Conservation (phyloP, 306 rosid species). For the Crataegus laevigata region DNA sequence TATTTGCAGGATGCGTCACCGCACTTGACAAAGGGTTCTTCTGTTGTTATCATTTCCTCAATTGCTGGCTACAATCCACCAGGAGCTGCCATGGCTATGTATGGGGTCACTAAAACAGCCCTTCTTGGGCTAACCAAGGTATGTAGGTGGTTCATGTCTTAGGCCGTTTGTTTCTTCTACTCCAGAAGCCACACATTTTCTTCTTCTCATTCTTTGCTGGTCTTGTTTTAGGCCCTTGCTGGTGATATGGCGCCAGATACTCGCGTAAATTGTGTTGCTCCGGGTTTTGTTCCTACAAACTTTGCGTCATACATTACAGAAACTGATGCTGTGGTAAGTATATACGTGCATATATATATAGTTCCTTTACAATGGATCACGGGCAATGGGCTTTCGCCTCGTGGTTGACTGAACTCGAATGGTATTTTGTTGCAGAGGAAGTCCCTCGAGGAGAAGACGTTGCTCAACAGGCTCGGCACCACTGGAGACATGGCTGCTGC, state of each 20-base stretch:
- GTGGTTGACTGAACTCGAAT: not conserved
- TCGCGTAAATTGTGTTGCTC: conserved; percentile 92
- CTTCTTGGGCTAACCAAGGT: conserved; percentile 94
- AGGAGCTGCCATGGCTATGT: conserved; percentile 69
- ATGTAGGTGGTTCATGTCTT: conserved; percentile 2
- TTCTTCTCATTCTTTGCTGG: conserved; percentile 19
- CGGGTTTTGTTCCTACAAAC: conserved; percentile 89
- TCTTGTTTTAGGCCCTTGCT: conserved; percentile 69
- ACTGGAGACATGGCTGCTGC: conserved; percentile 91
- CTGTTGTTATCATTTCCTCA: conserved; percentile 81
- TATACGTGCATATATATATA: not conserved
- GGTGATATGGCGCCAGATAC: conserved; percentile 72
- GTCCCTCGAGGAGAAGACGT: conserved; percentile 46
- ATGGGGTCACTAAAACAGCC: conserved; percentile 97
- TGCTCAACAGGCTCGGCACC: conserved; percentile 81
- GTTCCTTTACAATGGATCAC: not conserved
- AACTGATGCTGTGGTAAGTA: conserved; percentile 42
- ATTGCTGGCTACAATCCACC: conserved; percentile 70
- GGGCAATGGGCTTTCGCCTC: not conserved
- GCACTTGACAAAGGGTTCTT: conserved; percentile 68
- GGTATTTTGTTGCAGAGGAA: conserved; percentile 41
- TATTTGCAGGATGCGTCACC: conserved; percentile 62
- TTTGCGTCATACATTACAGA: conserved; percentile 60
- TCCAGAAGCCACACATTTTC: not conserved
- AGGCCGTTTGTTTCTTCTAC: not conserved